Conservation (phyloP, 2,329 filamentous ascomycete species). For the Hymenoscyphus fructigenus region DNA sequence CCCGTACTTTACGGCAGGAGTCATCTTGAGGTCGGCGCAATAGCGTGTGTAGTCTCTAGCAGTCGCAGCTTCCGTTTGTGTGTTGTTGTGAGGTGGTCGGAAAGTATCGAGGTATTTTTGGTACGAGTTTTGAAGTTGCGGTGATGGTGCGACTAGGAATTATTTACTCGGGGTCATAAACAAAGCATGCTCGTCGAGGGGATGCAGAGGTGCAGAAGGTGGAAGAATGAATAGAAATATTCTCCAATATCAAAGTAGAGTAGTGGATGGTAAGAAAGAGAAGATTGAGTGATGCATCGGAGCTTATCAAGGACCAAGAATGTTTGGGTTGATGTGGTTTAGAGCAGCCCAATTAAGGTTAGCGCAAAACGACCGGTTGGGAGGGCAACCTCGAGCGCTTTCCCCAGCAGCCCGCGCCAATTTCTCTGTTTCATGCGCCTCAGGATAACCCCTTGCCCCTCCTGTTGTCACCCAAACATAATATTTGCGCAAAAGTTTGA, state of each 20-base stretch:
- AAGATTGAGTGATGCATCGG: constrained; percentile 5
- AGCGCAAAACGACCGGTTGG: neutral
- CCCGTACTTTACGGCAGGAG: constrained; percentile 59
- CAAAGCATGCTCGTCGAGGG: constrained; percentile 25
- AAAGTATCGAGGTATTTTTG: constrained; percentile 14
- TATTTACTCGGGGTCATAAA: constrained; percentile 24
- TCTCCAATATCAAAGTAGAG: constrained; percentile 17
- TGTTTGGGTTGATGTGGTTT: constrained; percentile 10
- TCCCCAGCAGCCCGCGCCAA: neutral
- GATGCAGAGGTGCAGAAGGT: neutral
- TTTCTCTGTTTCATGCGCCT: neutral
- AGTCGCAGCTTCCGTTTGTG: constrained; percentile 23
- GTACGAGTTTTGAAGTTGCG: neutral
- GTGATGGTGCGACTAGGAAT: constrained; percentile 21
- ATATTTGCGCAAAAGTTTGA: neutral
- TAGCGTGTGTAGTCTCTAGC: constrained; percentile 5
- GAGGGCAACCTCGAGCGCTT: neutral
- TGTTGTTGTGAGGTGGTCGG: constrained; percentile 14
- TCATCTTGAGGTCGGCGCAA: constrained; percentile 37
- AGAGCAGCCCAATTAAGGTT: neutral
- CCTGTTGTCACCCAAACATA: neutral
- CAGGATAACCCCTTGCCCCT: neutral
- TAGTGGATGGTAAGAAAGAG: constrained; percentile 16
- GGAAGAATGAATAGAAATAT: constrained; percentile 22
- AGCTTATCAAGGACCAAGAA: neutral